phyloP scores from a whole-genome alignment of 345 rosid species.

The Euphorbia pulcherrima region DNA sequence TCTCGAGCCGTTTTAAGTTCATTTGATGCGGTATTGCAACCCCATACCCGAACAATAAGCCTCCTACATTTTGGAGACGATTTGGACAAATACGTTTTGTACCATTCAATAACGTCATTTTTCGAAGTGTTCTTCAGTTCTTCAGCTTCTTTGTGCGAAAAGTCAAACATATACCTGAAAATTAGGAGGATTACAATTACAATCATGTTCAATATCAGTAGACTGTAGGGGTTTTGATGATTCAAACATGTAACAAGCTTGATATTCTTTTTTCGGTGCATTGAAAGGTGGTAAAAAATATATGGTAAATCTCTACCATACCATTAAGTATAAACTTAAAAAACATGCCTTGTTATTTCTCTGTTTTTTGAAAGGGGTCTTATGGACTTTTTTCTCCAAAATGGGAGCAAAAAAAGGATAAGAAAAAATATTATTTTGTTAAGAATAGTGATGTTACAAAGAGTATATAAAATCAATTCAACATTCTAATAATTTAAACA shows the following conservation, averaged over 20 bases:
- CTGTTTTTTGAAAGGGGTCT: no score
- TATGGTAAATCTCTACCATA: no score
- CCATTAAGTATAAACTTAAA: no score
- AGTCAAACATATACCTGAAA: slow-evolving; percentile 79
- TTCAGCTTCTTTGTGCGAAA: slow-evolving; percentile 67
- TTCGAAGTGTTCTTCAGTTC: slow-evolving; percentile 55
- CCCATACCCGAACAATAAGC: slow-evolving; percentile 83
- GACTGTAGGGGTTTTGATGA: background rate
- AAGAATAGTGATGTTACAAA: no score
- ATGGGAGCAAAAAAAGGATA: no score
- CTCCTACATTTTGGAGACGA: slow-evolving; percentile 73
- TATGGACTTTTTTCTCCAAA: no score
- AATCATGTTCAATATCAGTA: background rate
- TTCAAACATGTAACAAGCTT: background rate
- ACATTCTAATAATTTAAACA: no score
- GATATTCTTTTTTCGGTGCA: background rate
- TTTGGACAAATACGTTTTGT: slow-evolving; percentile 53
- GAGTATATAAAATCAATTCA: no score
- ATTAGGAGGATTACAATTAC: slow-evolving; percentile 1
- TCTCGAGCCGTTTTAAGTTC: slow-evolving; percentile 36
- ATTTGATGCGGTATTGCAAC: slow-evolving; percentile 61
- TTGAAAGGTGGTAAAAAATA: no score
- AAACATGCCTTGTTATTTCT: no score
- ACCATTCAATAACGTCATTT: slow-evolving; percentile 64
- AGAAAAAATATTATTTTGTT: no score